phyloP scores from a whole-genome alignment of 306 rosid genomes.

The Cicer cuneatum region DNA sequence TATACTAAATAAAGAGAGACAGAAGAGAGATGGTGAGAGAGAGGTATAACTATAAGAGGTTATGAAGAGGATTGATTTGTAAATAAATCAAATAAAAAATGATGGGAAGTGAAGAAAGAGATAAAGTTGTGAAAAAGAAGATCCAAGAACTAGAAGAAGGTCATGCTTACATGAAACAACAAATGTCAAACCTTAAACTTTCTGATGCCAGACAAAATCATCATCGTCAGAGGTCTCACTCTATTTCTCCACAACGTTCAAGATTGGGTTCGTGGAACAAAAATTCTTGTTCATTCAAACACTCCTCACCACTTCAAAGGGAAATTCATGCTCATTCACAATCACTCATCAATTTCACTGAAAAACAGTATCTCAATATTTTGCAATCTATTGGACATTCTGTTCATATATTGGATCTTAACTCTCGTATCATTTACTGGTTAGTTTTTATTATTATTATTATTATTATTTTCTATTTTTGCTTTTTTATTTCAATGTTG shows the following conservation, averaged over 20 bases:
- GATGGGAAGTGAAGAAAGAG: slow-evolving; percentile 75
- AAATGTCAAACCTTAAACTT: slow-evolving; percentile 76
- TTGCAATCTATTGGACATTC: slow-evolving; percentile 97
- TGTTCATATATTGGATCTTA: slow-evolving; percentile 85
- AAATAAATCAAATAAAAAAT: slow-evolving; percentile 30
- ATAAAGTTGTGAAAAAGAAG: slow-evolving; percentile 89
- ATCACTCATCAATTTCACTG: slow-evolving; percentile 63
- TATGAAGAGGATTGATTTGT: slow-evolving; percentile 8
- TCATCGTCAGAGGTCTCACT: slow-evolving; percentile 85
- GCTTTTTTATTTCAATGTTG: not conserved
- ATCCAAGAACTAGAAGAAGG: slow-evolving; percentile 85
- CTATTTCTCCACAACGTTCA: slow-evolving; percentile 91
- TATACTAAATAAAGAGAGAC: no score
- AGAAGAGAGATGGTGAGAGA: not conserved
- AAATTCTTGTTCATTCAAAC: slow-evolving; percentile 71
- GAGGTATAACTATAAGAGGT: not conserved
- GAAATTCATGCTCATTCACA: slow-evolving; percentile 66
- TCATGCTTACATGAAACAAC: slow-evolving; percentile 80
- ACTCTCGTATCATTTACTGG: slow-evolving; percentile 77
- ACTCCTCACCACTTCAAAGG: slow-evolving; percentile 88
- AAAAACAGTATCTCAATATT: slow-evolving; percentile 78
- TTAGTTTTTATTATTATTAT: slow-evolving; percentile 44
- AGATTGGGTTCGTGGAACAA: slow-evolving; percentile 65
- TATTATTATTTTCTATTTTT: not conserved
- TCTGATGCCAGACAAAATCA: slow-evolving; percentile 49